Evolutionary conservation across 805 yeast genomes (phyloP).

Genomic region (Dipodascopsis tothii): DNA sequence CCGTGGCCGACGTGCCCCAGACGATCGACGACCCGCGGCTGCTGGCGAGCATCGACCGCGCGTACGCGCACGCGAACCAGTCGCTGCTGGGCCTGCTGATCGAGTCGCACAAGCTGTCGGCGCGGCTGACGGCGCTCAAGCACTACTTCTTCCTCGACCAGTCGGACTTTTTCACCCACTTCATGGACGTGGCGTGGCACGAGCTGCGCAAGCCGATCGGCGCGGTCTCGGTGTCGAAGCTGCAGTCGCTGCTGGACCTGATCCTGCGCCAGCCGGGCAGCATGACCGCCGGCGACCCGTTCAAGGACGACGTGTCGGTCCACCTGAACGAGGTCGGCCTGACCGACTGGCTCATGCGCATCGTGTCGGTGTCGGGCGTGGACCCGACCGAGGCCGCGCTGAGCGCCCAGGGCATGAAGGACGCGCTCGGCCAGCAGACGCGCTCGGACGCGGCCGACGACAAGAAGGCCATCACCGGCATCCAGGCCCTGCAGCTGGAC

Average conservation of each 20-base stretch:
- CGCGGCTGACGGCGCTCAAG: constrained; percentile 45
- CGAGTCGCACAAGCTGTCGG: constrained; percentile 50
- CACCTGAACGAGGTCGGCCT: constrained; percentile 30
- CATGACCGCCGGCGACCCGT: constrained; percentile 33
- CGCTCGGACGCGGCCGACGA: constrained; percentile 15
- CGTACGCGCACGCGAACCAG: constrained; percentile 61
- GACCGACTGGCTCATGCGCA: constrained; percentile 32
- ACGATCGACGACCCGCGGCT: constrained; percentile 31
- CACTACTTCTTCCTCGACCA: constrained; percentile 51
- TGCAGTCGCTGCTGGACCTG: constrained; percentile 35
- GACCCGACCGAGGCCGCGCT: constrained; percentile 24
- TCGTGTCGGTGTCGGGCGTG: constrained; percentile 32
- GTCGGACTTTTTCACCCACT: constrained; percentile 45
- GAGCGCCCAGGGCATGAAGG: neutral
- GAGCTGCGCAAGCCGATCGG: constrained; percentile 44
- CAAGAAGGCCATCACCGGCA: constrained; percentile 26
- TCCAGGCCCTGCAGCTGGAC: constrained; percentile 34
- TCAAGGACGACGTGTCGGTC: constrained; percentile 32
- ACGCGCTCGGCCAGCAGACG: neutral
- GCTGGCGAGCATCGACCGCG: constrained; percentile 48
- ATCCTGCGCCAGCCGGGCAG: constrained; percentile 36
- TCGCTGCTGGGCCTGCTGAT: constrained; percentile 50
- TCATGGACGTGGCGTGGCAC: constrained; percentile 43
- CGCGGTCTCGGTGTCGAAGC: constrained; percentile 27
- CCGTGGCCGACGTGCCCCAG: constrained; percentile 29